Percentiles rank a stretch among this genome's conserved stretches.
These are phyloP conservation scores for Podaxis carcinomalis DNA, from an alignment of 768 basidiomycete species.

Conservation along the genomic window DNA sequence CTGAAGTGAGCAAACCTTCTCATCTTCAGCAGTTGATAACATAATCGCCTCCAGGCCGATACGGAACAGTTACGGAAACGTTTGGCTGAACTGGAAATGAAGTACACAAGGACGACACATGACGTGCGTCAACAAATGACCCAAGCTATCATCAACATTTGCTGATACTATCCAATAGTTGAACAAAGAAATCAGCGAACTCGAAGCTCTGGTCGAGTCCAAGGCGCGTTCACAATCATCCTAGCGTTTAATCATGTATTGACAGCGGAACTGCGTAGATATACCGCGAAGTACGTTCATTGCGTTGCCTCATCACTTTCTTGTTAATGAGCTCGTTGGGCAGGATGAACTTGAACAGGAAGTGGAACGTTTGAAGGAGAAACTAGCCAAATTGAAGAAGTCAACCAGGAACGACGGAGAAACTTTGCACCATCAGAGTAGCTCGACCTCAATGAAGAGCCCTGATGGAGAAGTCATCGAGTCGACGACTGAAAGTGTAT, in stretches of 20 bases:
- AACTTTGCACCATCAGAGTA: constrained; percentile 24
- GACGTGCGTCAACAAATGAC: constrained; percentile 42
- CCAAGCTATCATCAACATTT: neutral
- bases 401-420: constrained; percentile 44
- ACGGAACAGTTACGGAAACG: constrained; percentile 69
- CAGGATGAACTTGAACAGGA: constrained; percentile 88
- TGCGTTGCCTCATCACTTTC: neutral
- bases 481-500: constrained; percentile 37
- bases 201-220: constrained; percentile 90
- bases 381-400: constrained; percentile 62
- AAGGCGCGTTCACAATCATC: constrained; percentile 51
- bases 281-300: constrained; percentile 63
- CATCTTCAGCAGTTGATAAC: neutral
- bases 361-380: constrained; percentile 71
- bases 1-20: constrained; percentile 39
- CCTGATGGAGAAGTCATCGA: constrained; percentile 17
- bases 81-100: constrained; percentile 67
- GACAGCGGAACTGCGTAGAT: constrained; percentile 43
- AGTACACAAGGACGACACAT: constrained; percentile 63
- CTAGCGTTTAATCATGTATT: neutral
- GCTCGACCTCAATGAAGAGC: constrained; percentile 21
- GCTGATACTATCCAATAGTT: constrained; percentile 42
- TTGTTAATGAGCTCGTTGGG: constrained; percentile 4
- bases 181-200: constrained; percentile 87
- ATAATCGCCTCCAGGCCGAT: constrained; percentile 39